Base-by-base conservation (phyloP, 2,329 filamentous ascomycete genomes). In the Fusarium sp. region DNA sequence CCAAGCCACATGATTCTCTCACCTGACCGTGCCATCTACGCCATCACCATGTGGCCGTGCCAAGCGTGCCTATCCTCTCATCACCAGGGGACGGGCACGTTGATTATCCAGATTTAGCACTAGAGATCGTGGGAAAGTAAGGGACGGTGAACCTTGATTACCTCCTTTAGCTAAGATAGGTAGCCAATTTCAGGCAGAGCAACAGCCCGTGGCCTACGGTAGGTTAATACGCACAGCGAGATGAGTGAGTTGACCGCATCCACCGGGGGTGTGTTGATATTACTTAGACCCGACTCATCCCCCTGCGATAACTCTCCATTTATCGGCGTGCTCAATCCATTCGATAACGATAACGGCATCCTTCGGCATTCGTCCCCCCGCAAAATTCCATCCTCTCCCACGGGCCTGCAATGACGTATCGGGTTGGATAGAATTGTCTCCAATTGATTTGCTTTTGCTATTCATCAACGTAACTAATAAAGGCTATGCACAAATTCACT, bases 11-110 rank as follows among this genome's bases (percentile, higher is more conserved):
- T 75, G 74, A 75, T 75, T 69, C 55, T 59, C 47, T 62, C 61
- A 65, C 71, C 69, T 75, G 75, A 74, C 71, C 65, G 56, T 59
- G 68, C 72, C 75, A 73, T 74, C 61, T 72, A 73, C 71, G 72
- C 73, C 70, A 73, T 72, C 55, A 57, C 57, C 57, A 58, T 64
- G 49, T 51, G 56, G 57, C 57, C 58, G 61, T 68, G 51, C 55
- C 62, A 66, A 49, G 53, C 53, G 63, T 69, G 54, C 51, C 66
- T 71, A 23, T 51, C 49, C 72, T 60, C 69, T 60, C 58, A 69
- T 69, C 56, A 55, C 34, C 61, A 58, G 56, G 66, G 66, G 61
- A 63, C 56, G 20, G 57, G 49, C 63, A 69, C 54, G 48, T 57
- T 66, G 50, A 48, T 69, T 66, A 47, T 54, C 62, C 42, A 63